Conservation (phyloP, 345 rosid genomes). For the Citrus medica region DNA sequence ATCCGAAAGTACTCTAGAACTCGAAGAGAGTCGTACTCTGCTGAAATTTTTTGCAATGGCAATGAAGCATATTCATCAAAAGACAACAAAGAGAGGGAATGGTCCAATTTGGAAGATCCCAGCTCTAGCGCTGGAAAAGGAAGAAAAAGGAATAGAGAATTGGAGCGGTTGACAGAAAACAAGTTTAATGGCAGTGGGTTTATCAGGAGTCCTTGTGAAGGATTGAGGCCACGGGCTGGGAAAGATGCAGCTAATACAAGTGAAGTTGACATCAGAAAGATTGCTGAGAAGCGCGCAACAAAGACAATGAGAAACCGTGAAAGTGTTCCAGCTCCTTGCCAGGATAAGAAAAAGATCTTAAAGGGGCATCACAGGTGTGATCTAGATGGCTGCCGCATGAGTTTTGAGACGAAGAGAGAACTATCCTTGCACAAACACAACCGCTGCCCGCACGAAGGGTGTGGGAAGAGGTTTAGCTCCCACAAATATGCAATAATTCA, state of each 20-base stretch:
- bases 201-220: slow-evolving; percentile 95
- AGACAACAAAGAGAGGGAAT: slow-evolving; percentile 17
- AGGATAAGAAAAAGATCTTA: slow-evolving; percentile 29
- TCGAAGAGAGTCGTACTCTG: slow-evolving; percentile 31
- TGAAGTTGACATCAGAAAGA: slow-evolving; percentile 17
- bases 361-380: slow-evolving; percentile 52
- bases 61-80: slow-evolving; percentile 26
- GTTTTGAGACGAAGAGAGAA: slow-evolving; percentile 66
- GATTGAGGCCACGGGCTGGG: slow-evolving; percentile 75
- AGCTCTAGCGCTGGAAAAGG: slow-evolving; percentile 26
- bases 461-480: slow-evolving; percentile 77
- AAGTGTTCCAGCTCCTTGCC: slow-evolving; percentile 19
- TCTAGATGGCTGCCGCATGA: slow-evolving; percentile 84
- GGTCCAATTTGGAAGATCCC: slow-evolving; percentile 17
- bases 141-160: slow-evolving; percentile 53
- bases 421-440: slow-evolving; percentile 66
- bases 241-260: slow-evolving; percentile 31
- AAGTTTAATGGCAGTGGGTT: slow-evolving; percentile 37
- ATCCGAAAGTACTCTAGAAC: slow-evolving; percentile 20
- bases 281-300: slow-evolving; percentile 27
- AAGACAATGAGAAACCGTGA: slow-evolving; percentile 40
- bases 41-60: slow-evolving; percentile 12
- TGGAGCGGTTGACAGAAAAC: slow-evolving; percentile 38
- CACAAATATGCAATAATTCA: slow-evolving; percentile 81
- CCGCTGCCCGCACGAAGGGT: slow-evolving; percentile 76